Evolutionary conservation across 140 eudicot genomes (phyloP), one percentile per base, ranked within the genome.

Genomic region (Cichorium intybus): DNA sequence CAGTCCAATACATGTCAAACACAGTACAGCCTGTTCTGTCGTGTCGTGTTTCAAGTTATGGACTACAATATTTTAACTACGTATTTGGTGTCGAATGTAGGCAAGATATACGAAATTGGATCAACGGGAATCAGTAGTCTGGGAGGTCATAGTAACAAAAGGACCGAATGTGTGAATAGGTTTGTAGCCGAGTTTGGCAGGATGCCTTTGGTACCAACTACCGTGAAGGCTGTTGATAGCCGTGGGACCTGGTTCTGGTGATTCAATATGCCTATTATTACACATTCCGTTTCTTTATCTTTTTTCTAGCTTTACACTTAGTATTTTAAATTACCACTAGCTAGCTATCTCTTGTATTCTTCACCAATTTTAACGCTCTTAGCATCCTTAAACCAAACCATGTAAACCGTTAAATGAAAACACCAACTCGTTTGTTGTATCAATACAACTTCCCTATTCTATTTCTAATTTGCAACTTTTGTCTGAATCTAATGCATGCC

Each of bases 41-140:
- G 7, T 46, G 52, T n/a, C 18, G 2, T 14, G 50, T 47, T n/a
- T n/a, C 16, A 14, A 8, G 10, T 63, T 28, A n/a, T n/a, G n/a
- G n/a, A n/a, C n/a, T n/a, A n/a, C n/a, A n/a, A n/a, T n/a, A n/a
- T n/a, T 55, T 28, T 63, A 56, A 37, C 34, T 23, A 47, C 8
- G 7, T 20, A 9, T 56, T 3, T 80, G 55, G 21, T 65, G 65
- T 74, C 72, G 48, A 22, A 56, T 75, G 66, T 52, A 91, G 97
- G 96, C 64, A 80, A 76, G 57, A 87, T 91, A 63, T 87, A 62
- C 39, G 96, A 87, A 77, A 87, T 87, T 37, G 96, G 97, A 52
- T 87, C 97, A 2, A 91, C 90, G 2, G 97, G 97, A 46, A 91
- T 91, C 24, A 91, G 97, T 74, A 91, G 96, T 69, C 62, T 91